Base-by-base conservation (phyloP, 768 basidiomycete genomes). In the Xerocomellus dryophilus region DNA sequence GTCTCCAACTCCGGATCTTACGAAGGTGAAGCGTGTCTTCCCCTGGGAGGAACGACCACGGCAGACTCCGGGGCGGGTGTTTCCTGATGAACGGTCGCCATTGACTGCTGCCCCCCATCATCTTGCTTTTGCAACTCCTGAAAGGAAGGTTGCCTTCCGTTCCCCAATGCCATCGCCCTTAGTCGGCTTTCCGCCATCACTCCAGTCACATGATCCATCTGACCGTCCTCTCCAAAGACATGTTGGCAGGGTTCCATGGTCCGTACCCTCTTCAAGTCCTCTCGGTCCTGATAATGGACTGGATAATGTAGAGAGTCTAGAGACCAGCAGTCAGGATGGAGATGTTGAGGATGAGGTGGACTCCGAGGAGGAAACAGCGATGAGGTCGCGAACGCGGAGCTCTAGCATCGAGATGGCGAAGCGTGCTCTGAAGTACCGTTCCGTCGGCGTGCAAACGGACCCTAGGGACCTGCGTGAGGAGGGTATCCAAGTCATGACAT, bases 11-110 rank as follows among this genome's bases (percentile, higher is more conserved):
- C 91, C 93, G 4, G 90, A 94, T 66, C 79, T 75, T 25, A 72
- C 71, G 23, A 89, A 89, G 63, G 81, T 95, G 20, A 86, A 85
- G 56, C 74, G 79, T 32, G 76, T 97, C 32, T 98, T 99, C 70
- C 94, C 96, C n/a, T 99, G 96, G 96, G 96, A 99, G 67, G 81
- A 84, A 54, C 80, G 81, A 61, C 85, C 81, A 12, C 82, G 88
- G 31, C 78, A 75, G 44, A 60, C 78, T 58, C 90, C 90, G 14
- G 77, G 76, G 25, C 86, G 91, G 49, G 80, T 88, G 31, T 92
- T 92, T 63, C 92, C 90, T 27, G 72, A 69, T n/a, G 73, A 79
- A 29, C 84, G 86, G 44, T 74, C 78, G 43, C 83, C 80, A 23
- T 76, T 78, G 10, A 68, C 43, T 21, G 69, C n/a, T 15, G 45